Evolutionary conservation across 805 yeast species (phyloP).

Genomic region (Candida sphagnicola): DNA sequence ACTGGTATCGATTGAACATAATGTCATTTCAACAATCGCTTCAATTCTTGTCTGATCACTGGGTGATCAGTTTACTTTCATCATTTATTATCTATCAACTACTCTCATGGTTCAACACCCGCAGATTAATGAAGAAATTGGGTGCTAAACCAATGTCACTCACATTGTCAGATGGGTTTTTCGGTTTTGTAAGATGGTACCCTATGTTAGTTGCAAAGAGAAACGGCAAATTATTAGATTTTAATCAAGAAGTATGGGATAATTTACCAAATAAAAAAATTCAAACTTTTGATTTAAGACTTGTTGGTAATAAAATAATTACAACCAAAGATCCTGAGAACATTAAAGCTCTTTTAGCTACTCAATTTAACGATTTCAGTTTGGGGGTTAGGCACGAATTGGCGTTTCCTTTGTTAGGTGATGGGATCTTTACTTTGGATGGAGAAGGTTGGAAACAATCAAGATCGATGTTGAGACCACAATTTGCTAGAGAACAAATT

Average conservation of each 20-base stretch:
- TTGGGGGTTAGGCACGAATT: constrained; percentile 28
- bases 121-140: constrained; percentile 6
- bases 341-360: constrained; percentile 31
- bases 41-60: constrained; percentile 3
- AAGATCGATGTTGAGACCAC: constrained; percentile 35
- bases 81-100: background rate
- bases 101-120: background rate
- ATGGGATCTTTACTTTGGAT: constrained; percentile 37
- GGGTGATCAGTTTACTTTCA: constrained; percentile 2
- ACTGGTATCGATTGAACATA: too few relatives aligned
- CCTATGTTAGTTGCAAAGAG: constrained; percentile 10
- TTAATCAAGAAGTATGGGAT: constrained; percentile 10
- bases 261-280: constrained; percentile 4
- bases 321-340: constrained; percentile 33
- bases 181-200: constrained; percentile 17
- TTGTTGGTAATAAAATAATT: constrained; percentile 12
- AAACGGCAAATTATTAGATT: constrained; percentile 18
- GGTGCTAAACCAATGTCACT: constrained; percentile 12
- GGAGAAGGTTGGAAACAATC: constrained; percentile 36
- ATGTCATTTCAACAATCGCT: background rate
- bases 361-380: constrained; percentile 32
- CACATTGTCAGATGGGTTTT: constrained; percentile 9
- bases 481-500: constrained; percentile 34
- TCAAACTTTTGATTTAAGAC: background rate
- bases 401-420: constrained; percentile 30